These are phyloP conservation scores for Hericium coralloides DNA, from an alignment of 768 basidiomycete genomes.

Conservation along the genomic window DNA sequence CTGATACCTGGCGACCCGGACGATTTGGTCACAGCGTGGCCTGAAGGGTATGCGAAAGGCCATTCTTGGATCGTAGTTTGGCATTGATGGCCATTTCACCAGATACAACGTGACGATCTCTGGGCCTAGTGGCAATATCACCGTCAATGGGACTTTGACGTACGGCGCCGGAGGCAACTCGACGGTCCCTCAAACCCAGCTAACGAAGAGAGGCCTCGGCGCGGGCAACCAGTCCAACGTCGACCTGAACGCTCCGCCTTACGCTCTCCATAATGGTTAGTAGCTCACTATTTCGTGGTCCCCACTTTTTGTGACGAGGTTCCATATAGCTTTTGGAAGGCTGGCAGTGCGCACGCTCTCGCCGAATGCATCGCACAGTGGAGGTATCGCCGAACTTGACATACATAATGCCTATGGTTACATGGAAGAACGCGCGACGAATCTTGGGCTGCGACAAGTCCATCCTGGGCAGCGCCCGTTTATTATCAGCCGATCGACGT, in stretches of 20 bases:
- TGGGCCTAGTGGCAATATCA: constrained; percentile 69
- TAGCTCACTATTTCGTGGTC: neutral
- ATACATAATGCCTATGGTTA: constrained; percentile 64
- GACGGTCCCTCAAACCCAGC: neutral
- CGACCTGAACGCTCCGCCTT: constrained; percentile 50
- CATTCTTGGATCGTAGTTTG: neutral
- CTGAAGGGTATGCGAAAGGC: constrained; percentile 47
- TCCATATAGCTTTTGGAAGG: constrained; percentile 34
- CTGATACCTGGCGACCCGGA: constrained; percentile 50
- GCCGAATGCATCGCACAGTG: constrained; percentile 62
- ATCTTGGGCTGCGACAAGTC: constrained; percentile 46
- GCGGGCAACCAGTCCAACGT: constrained; percentile 28
- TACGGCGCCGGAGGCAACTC: constrained; percentile 26
- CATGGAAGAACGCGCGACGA: constrained; percentile 62
- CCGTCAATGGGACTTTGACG: constrained; percentile 56
- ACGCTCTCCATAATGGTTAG: constrained; percentile 65
- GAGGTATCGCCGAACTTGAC: constrained; percentile 55
- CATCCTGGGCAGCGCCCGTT: constrained; percentile 58
- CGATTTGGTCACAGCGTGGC: constrained; percentile 45
- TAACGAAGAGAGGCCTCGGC: constrained; percentile 39
- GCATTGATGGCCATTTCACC: neutral
- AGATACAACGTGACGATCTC: constrained; percentile 56
- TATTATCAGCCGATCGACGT: constrained; percentile 61
- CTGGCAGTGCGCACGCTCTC: constrained; percentile 51
- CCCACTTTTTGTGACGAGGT: neutral